Conservation (phyloP, 2,329 filamentous ascomycete species). For the Exophiala lecanii-corni region DNA sequence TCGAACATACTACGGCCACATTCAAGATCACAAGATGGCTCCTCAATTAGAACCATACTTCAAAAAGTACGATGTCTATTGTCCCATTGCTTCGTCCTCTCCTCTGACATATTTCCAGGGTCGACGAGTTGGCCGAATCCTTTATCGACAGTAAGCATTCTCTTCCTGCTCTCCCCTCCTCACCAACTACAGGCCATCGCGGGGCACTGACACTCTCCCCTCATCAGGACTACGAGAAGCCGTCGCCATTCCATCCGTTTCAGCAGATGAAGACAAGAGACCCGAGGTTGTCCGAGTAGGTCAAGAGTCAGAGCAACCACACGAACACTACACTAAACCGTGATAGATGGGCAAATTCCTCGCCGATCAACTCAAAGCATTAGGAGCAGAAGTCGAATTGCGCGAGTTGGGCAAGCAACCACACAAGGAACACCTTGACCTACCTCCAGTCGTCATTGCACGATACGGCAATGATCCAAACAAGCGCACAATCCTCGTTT, state of each 20-base stretch:
- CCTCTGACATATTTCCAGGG: slow-evolving; percentile 35
- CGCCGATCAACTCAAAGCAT: slow-evolving; percentile 70
- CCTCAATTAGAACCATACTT: slow-evolving; percentile 89
- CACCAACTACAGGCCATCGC: no score
- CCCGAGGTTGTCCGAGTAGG: slow-evolving; percentile 78
- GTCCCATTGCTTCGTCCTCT: no score
- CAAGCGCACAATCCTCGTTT: slow-evolving; percentile 93
- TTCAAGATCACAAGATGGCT: slow-evolving; percentile 65
- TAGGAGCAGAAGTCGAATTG: slow-evolving; percentile 84
- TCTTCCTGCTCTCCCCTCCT: neutral
- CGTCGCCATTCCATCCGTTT: slow-evolving; percentile 94
- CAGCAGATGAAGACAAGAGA: slow-evolving; percentile 80
- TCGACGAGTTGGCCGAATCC: slow-evolving; percentile 69
- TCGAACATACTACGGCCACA: slow-evolving; percentile 42
- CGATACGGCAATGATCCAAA: slow-evolving; percentile 87
- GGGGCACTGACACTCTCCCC: slow-evolving; percentile 10
- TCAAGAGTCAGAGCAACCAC: slow-evolving; percentile 1
- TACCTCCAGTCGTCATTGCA: slow-evolving; percentile 87
- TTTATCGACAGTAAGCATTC: slow-evolving; percentile 72
- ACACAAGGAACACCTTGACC: slow-evolving; percentile 80
- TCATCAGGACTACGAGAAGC: slow-evolving; percentile 66
- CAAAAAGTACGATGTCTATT: slow-evolving; percentile 63
- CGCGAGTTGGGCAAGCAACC: slow-evolving; percentile 87
- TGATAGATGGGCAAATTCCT: slow-evolving; percentile 84
- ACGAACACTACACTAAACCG: slow-evolving; percentile 1